Percentiles rank a stretch among this genome's conserved stretches.
Conservation (phyloP, 2,329 filamentous ascomycete species). For the Exophiala alcalophila region DNA sequence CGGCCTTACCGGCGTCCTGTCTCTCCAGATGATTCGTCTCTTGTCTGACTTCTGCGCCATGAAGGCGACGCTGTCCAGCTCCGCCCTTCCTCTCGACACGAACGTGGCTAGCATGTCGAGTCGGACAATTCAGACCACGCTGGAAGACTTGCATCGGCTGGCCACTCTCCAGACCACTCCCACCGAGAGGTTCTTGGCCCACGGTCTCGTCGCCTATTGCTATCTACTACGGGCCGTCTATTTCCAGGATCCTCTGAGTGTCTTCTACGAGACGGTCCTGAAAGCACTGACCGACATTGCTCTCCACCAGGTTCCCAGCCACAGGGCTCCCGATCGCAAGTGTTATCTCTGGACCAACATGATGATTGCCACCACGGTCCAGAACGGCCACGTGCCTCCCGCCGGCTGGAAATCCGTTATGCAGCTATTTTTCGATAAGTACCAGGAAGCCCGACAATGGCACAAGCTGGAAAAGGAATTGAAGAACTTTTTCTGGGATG, state of each 20-base stretch:
- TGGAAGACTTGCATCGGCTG: constrained; percentile 16
- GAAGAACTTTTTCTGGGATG: constrained; percentile 14
- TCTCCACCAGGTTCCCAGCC: constrained; percentile 7
- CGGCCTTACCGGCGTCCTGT: constrained; percentile 15
- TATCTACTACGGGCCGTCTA: constrained; percentile 10
- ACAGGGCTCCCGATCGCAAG: constrained; percentile 12
- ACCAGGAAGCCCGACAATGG: constrained; percentile 12
- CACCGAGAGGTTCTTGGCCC: constrained; percentile 14
- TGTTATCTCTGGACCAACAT: constrained; percentile 19
- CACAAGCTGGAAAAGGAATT: constrained; percentile 13
- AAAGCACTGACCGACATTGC: constrained; percentile 14
- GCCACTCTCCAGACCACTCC: constrained; percentile 13
- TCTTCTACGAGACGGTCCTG: constrained; percentile 14
- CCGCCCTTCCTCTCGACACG: neutral
- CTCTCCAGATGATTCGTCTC: constrained; percentile 16
- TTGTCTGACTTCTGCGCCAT: constrained; percentile 9
- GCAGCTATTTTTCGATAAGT: constrained; percentile 12
- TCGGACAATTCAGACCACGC: constrained; percentile 10
- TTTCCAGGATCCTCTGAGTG: constrained; percentile 13
- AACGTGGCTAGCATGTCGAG: neutral
- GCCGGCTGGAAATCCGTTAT: constrained; percentile 11
- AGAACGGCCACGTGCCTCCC: constrained; percentile 4
- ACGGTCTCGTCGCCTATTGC: constrained; percentile 18
- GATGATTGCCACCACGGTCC: constrained; percentile 14
- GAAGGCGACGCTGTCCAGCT: neutral